A percentile compares a stretch with the other conserved stretches of the same genome.
These are phyloP conservation scores for Castanopsis chinensis DNA, from an alignment of 306 rosid species.

Conservation along the genomic window DNA sequence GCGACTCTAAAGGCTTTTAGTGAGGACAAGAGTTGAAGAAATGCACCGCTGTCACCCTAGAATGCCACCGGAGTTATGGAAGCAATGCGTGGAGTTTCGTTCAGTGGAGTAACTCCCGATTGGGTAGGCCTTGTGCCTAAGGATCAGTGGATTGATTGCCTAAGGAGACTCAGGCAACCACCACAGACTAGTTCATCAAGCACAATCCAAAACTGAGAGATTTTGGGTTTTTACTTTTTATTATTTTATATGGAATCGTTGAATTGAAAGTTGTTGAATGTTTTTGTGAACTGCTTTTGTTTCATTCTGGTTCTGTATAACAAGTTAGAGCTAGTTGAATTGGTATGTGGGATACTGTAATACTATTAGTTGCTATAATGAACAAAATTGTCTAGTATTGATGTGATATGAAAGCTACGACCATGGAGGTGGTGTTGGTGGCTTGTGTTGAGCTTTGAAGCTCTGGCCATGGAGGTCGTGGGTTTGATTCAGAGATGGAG, in stretches of 20 bases:
- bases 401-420: no score
- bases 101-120: conserved; percentile 61
- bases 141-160: conserved; percentile 70
- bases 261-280: no score
- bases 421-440: no score
- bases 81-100: conserved; percentile 80
- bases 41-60: conserved; percentile 68
- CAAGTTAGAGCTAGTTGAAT: neutral
- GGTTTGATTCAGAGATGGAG: no score
- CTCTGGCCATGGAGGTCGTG: no score
- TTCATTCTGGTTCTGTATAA: neutral
- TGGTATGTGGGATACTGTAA: no score
- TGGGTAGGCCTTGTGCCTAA: conserved; percentile 65
- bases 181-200: conserved; percentile 16
- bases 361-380: no score
- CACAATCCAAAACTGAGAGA: neutral
- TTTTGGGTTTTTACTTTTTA: neutral
- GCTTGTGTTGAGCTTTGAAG: no score
- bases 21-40: conserved; percentile 72
- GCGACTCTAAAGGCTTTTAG: conserved; percentile 59
- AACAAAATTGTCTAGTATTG: neutral
- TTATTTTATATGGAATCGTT: neutral
- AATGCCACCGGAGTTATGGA: conserved; percentile 74
- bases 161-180: conserved; percentile 49
- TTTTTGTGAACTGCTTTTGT: neutral